Base-by-base conservation (phyloP, 2,329 filamentous ascomycete genomes). In the Pseudogymnoascus sp. region DNA sequence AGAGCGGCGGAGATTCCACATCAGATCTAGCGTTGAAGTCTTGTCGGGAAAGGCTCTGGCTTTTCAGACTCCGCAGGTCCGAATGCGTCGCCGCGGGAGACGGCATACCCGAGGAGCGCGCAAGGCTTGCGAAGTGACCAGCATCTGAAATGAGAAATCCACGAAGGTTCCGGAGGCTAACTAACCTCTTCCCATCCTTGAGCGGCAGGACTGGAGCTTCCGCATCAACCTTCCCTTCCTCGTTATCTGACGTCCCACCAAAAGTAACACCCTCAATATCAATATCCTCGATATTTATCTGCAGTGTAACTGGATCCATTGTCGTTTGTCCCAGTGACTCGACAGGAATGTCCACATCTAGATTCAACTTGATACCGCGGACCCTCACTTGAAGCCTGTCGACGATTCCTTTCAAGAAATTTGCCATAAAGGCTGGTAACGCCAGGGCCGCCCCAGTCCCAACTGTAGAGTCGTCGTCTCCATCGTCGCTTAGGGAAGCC, bases 371-470 rank as follows among this genome's bases (percentile, higher is more conserved):
- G 62, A 93, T 81, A 26, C 84, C 81, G 60, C 81, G 82, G 63
- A 93, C 84, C 59, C 78, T 79, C 26, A 93, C 76, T 70, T 89
- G 83, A 62, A 87, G 79, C 52, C 89, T 82, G 73, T 94, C 89
- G 26, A 88, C 77, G 59, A 92, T 84, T 31, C 89, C 88, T 67
- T 91, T 86, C 5, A 93, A 74, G 66, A 91, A 90, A 66, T 83
- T 83, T 43, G 87, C 83, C 55, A 94, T 76, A 66, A 92, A 91
- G 0, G 77, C 78, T 5, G 90, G 90, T 4, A 93, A 76, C 1
- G 85, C 86, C 33, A 92, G 76, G 1, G 84, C 76, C 66, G 89
- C 83, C 1, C 90, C 90, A 21, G 88, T 90, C n/a, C 90, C 90
- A 4, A 84, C 73, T 8, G 79, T 72, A 12, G 77, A 74, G 38